Evolutionary conservation across 768 basidiomycete species (phyloP).

Genomic region (Cystofilobasidium capitatum): DNA sequence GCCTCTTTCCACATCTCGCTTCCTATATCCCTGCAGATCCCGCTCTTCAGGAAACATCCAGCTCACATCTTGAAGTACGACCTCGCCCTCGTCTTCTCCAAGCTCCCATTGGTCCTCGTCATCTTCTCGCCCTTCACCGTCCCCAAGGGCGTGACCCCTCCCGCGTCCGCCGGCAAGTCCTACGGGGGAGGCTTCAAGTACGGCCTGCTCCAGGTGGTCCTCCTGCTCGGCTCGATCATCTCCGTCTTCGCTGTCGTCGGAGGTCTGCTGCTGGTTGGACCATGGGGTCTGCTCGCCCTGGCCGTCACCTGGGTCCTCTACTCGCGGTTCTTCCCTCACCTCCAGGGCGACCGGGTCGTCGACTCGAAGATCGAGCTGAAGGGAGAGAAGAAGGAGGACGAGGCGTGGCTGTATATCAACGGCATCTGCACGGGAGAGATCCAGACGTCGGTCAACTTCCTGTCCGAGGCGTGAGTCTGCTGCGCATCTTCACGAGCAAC

Average conservation of each 20-base stretch:
- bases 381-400: background rate
- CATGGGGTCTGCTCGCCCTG: background rate
- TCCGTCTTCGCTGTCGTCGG: background rate
- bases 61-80: background rate
- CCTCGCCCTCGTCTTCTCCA: background rate
- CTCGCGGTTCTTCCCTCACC: background rate
- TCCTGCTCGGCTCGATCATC: background rate
- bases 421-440: constrained; percentile 8
- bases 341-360: background rate
- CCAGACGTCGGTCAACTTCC: background rate
- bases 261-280: background rate
- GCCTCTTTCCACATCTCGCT: no score
- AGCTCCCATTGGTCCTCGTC: background rate
- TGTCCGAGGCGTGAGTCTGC: constrained; percentile 2
- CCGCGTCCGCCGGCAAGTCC: background rate
- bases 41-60: background rate
- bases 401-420: constrained; percentile 2
- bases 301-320: background rate
- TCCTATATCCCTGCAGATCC: background rate
- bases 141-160: background rate
- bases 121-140: background rate
- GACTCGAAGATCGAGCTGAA: background rate
- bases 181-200: background rate
- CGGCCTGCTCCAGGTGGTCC: background rate
- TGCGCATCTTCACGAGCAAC: background rate